Evolutionary conservation across 495 filamentous ascomycete species (phyloP).

Genomic region (Penicillium arizonense): DNA sequence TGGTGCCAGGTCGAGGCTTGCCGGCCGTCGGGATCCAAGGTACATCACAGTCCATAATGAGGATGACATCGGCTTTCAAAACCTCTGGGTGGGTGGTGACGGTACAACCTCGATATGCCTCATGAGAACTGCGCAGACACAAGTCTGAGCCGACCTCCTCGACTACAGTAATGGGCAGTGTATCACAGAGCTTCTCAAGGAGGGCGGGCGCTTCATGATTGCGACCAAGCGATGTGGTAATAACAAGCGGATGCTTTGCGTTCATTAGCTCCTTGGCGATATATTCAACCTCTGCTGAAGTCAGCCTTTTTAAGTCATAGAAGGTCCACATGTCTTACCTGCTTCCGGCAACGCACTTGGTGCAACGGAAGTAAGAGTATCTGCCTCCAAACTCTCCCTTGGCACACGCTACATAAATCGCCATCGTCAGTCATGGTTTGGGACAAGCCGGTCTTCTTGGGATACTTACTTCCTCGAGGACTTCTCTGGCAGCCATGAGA

Average conservation of each 20-base stretch:
- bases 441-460: slow-evolving; percentile 31
- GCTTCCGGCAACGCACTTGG: slow-evolving; percentile 64
- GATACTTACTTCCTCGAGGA: slow-evolving; percentile 78
- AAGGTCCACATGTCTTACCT: slow-evolving; percentile 26
- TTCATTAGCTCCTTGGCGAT: slow-evolving; percentile 65
- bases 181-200: slow-evolving; percentile 73
- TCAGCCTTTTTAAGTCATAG: not conserved
- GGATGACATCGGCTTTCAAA: slow-evolving; percentile 67
- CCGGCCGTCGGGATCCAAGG: slow-evolving; percentile 64
- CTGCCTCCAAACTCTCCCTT: slow-evolving; percentile 50
- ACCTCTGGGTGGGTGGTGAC: slow-evolving; percentile 51
- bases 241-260: slow-evolving; percentile 70
- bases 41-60: slow-evolving; percentile 82
- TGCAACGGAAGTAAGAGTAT: slow-evolving; percentile 68
- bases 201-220: slow-evolving; percentile 62
- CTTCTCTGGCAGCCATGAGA: slow-evolving; percentile 74
- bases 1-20: slow-evolving; percentile 34
- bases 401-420: slow-evolving; percentile 40
- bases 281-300: slow-evolving; percentile 41
- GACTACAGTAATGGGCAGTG: slow-evolving; percentile 72
- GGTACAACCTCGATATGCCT: slow-evolving; percentile 64
- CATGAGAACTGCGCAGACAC: slow-evolving; percentile 80
- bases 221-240: slow-evolving; percentile 77
- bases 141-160: slow-evolving; percentile 87
- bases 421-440: not conserved